Conservation (phyloP, 2,329 filamentous ascomycete genomes). For the Penicillium olsonii region DNA sequence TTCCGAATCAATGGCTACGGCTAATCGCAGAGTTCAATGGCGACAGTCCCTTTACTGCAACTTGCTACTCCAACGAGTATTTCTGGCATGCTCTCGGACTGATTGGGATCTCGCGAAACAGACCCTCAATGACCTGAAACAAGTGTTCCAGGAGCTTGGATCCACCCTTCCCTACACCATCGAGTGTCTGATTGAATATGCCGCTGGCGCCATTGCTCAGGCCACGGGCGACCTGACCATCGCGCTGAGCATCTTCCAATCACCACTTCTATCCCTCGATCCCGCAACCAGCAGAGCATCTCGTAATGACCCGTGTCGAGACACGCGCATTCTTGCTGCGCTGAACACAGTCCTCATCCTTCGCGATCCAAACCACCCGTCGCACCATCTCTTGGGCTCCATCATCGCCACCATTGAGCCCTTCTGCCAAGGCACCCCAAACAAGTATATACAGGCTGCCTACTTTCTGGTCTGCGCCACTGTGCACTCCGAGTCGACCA, state of each 20-base stretch:
- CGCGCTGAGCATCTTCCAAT: conserved; percentile 68
- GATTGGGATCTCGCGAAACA: conserved; percentile 67
- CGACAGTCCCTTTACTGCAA: conserved; percentile 67
- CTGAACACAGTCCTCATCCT: conserved; percentile 74
- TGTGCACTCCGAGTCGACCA: conserved; percentile 66
- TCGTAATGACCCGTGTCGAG: conserved; percentile 56
- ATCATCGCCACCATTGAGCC: conserved; percentile 68
- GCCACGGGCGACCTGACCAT: conserved; percentile 70
- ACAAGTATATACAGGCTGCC: conserved; percentile 73
- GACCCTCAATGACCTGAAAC: conserved; percentile 57
- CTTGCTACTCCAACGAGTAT: conserved; percentile 68
- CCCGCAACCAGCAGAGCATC: conserved; percentile 39
- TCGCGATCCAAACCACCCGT: conserved; percentile 60
- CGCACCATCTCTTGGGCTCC: conserved; percentile 60
- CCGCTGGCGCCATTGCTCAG: conserved; percentile 74
- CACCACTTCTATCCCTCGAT: conserved; percentile 59
- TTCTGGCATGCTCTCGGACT: conserved; percentile 69
- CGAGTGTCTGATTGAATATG: conserved; percentile 65
- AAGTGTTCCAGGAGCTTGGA: conserved; percentile 47
- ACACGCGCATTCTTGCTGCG: conserved; percentile 63
- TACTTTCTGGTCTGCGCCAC: conserved; percentile 75
- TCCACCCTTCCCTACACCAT: conserved; percentile 45
- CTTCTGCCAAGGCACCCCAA: conserved; percentile 68
- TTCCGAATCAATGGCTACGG: conserved; percentile 58
- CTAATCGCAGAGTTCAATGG: conserved; percentile 64